Evolutionary conservation across 2,329 filamentous ascomycete species (phyloP), one percentile per base, ranked within the genome.

Genomic region (Stagonosporopsis vannaccii): DNA sequence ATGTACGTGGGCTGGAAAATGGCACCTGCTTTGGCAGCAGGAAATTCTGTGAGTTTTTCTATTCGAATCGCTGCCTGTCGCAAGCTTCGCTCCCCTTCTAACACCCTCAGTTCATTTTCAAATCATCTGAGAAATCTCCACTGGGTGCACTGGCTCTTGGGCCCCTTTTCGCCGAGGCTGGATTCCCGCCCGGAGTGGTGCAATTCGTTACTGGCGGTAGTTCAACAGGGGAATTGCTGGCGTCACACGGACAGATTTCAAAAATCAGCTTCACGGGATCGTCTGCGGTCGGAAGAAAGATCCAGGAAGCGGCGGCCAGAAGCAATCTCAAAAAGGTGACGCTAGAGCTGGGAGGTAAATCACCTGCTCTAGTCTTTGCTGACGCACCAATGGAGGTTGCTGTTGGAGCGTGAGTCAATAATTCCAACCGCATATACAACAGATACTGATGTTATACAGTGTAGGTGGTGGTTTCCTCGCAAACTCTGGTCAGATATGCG

Each of bases 1-100:
- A 90, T 91, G 84, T 46, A 58, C 60, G 87, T 87, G 9, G 85
- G 85, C 8, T 89, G 87, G 86, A 91, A 92, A 68, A 80, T 92
- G 5, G 89, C 87, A 4, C 63, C 65, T 15, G 66, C 65, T 13
- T 12, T 52, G 4, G 39, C 40, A 44, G 65, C 63, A 2, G 71
- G 71, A 20, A 71, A 70, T 51, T 70, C 67, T 0, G 39, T 42
- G 11, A 42, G 39, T 17, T 12, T 19, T 8, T 23, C 30, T 15
- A 5, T 6, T 13, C 30, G 4, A 15, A 30, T 6, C 11, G 15
- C 5, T 5, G 5, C 2, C 15, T 33, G 2, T 15, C 5, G 15
- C 11, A 4, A 15, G 4, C 15, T 33, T 4, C 11, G 36, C 13
- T 23, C 12, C 4, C 13, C 36, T 39, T 7, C 13, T 13, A 3